Evolutionary conservation across 2,329 filamentous ascomycete species (phyloP).

Genomic region (Botrytis elliptica): DNA sequence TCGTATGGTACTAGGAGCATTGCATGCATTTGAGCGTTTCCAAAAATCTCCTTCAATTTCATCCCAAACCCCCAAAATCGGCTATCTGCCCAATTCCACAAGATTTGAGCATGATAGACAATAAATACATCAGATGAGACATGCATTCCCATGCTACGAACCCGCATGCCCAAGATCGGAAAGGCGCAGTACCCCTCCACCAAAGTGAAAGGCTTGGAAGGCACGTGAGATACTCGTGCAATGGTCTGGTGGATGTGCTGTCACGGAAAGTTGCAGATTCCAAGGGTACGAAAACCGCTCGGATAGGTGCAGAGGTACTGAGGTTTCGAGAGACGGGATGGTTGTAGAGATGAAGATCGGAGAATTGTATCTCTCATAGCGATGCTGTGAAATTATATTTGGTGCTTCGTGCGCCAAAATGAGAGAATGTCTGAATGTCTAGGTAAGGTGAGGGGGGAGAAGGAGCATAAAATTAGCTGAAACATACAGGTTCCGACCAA

Average conservation of each 20-base stretch:
- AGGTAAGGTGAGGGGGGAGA: background rate
- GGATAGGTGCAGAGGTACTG: constrained; percentile 3
- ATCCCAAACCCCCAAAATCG: background rate
- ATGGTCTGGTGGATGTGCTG: constrained; percentile 15
- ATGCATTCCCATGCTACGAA: background rate
- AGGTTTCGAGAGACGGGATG: constrained; percentile 5
- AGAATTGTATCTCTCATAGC: constrained; percentile 13
- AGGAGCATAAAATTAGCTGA: constrained; percentile 9
- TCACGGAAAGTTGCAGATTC: constrained; percentile 19
- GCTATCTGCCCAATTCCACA: background rate
- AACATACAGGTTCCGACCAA: background rate
- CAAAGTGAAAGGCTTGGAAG: constrained; percentile 3
- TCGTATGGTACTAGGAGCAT: background rate
- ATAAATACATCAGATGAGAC: constrained; percentile 15
- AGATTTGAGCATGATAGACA: background rate
- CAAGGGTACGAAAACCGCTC: constrained; percentile 18
- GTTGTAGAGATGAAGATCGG: constrained; percentile 11
- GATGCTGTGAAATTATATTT: constrained; percentile 9
- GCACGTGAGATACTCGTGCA: constrained; percentile 18
- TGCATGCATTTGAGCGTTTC: background rate
- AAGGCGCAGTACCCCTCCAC: constrained; percentile 15
- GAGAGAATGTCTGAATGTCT: background rate
- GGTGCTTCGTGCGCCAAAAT: background rate
- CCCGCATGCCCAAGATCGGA: background rate
- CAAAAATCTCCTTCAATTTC: background rate